Conservation (phyloP, 805 yeast genomes). For the Ogataea methanolica region DNA sequence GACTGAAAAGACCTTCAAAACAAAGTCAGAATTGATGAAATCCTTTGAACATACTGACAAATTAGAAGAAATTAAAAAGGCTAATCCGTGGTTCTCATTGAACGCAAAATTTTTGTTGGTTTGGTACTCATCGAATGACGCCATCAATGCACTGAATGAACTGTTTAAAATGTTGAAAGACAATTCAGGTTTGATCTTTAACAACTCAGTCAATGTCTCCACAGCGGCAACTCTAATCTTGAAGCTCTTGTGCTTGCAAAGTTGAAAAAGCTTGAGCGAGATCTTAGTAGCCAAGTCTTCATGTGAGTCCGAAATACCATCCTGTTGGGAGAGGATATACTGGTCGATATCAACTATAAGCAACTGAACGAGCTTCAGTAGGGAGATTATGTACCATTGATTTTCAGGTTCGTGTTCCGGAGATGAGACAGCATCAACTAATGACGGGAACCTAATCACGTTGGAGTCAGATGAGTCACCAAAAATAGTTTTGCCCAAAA, state of each 20-base stretch:
- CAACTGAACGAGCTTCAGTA: conserved; percentile 25
- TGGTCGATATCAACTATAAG: conserved; percentile 28
- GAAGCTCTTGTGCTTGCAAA: conserved; percentile 35
- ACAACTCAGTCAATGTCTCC: conserved; percentile 29
- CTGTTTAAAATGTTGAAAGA: conserved; percentile 28
- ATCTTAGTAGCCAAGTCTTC: conserved; percentile 29
- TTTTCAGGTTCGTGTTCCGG: conserved; percentile 11
- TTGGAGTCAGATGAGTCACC: conserved; percentile 11
- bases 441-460: conserved; percentile 16
- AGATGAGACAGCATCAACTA: conserved; percentile 12
- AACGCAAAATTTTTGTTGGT: conserved; percentile 18
- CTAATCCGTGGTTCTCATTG: conserved; percentile 28
- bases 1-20: conserved; percentile 26
- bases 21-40: conserved; percentile 28
- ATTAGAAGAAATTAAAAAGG: conserved; percentile 29
- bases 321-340: conserved; percentile 28
- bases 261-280: conserved; percentile 30
- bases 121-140: conserved; percentile 32
- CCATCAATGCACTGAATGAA: conserved; percentile 31
- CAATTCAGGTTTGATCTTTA: conserved; percentile 32
- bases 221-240: conserved; percentile 38
- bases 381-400: conserved; percentile 25
- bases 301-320: conserved; percentile 20
- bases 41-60: conserved; percentile 27
- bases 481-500: conserved; percentile 23